phyloP scores from a whole-genome alignment of 2,329 filamentous ascomycete species.

The Colletotrichum higginsianum region DNA sequence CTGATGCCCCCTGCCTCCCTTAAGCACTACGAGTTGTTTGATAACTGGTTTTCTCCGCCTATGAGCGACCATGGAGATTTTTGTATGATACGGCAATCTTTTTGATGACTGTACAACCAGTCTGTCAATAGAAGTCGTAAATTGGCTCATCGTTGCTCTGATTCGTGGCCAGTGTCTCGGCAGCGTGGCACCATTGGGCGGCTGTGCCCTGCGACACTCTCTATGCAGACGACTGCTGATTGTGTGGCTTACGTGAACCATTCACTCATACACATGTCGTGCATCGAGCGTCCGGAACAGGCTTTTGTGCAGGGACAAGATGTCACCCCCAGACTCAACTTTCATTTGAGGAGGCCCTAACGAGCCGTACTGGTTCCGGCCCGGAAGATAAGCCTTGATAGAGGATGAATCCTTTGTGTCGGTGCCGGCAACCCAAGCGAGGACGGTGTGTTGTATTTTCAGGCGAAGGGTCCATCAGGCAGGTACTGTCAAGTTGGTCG shows the following conservation, averaged over 20 bases:
- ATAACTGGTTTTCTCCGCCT: too few relatives aligned
- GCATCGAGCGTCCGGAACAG: background rate
- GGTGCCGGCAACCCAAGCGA: background rate
- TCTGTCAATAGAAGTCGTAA: too few relatives aligned
- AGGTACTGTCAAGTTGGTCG: conserved; percentile 13
- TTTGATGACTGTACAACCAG: too few relatives aligned
- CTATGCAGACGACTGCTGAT: too few relatives aligned
- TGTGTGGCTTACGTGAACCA: background rate
- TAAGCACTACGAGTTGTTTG: too few relatives aligned
- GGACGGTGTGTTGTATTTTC: background rate
- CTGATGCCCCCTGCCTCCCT: background rate
- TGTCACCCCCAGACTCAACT: too few relatives aligned
- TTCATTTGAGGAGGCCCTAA: background rate
- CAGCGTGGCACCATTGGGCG: too few relatives aligned
- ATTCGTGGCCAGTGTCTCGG: background rate
- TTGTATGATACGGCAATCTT: too few relatives aligned
- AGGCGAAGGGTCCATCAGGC: background rate
- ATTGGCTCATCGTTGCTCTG: background rate
- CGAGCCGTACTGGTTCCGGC: background rate
- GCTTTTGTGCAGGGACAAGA: background rate
- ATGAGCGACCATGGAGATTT: background rate
- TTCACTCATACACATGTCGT: background rate
- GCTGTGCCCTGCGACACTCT: background rate
- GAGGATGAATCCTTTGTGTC: background rate
- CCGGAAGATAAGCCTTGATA: background rate